Conservation (phyloP, 225 moss, liverwort and hornwort species). For the Ulota crispa region DNA sequence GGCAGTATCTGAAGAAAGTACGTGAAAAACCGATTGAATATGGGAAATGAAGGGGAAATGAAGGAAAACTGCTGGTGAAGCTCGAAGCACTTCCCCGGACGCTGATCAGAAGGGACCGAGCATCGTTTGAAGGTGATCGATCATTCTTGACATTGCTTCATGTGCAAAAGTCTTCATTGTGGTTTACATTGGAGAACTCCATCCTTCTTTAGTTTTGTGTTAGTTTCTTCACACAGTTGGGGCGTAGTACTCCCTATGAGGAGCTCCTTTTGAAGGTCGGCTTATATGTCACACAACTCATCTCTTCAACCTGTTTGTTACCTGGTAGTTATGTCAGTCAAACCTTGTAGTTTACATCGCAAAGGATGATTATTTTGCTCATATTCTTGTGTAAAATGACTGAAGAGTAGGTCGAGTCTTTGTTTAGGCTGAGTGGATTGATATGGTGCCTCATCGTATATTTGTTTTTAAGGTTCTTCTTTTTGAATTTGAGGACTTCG, state of each 20-base stretch:
- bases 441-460: neutral
- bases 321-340: neutral
- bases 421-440: neutral
- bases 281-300: neutral
- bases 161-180: conserved; percentile 5
- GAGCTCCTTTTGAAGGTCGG: neutral
- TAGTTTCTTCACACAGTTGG: conserved; percentile 7
- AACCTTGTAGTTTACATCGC: neutral
- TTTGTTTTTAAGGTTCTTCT: neutral
- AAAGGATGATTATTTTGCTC: neutral
- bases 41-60: no score
- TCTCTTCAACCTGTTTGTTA: neutral
- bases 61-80: no score
- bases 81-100: no score
- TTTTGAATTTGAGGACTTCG: neutral
- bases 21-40: no score
- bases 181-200: neutral
- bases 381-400: conserved; percentile 1
- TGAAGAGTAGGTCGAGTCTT: neutral
- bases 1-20: no score
- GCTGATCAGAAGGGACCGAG: neutral
- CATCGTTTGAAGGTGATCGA: conserved; percentile 7
- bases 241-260: neutral
- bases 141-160: conserved; percentile 5
- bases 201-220: neutral